phyloP scores from a whole-genome alignment of 106 monocot species.

The Dendrobium huoshanense region DNA sequence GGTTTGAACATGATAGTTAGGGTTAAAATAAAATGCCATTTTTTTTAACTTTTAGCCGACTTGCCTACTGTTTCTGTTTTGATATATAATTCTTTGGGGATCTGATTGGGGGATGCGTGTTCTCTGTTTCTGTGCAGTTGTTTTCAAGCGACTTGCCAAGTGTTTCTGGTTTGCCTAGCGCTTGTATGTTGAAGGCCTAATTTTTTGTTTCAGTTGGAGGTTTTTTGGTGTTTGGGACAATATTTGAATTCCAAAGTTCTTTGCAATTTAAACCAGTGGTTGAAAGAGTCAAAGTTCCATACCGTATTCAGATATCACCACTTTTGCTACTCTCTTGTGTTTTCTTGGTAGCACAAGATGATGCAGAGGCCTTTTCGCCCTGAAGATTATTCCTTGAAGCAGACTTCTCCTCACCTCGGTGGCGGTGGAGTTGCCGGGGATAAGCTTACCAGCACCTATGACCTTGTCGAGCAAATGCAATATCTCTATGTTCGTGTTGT shows the following conservation, averaged over 20 bases:
- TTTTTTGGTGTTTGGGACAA: not conserved
- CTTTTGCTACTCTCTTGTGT: not conserved
- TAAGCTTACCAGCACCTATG: conserved; percentile 59
- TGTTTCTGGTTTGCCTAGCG: not conserved
- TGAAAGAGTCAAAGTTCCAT: not conserved
- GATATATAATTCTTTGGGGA: not conserved
- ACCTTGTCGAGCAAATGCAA: conserved; percentile 71
- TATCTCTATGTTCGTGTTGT: conserved; percentile 76
- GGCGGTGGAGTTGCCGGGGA: conserved; percentile 27
- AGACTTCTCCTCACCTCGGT: conserved; percentile 27
- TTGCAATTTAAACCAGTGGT: not conserved
- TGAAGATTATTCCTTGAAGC: conserved; percentile 21
- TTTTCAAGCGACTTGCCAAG: not conserved
- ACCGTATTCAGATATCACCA: not conserved
- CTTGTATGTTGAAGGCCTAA: not conserved
- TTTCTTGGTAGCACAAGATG: not conserved
- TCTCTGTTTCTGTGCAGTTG: not conserved
- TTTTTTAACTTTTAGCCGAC: not conserved
- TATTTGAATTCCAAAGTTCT: not conserved
- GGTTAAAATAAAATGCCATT: not conserved
- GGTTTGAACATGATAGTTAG: not conserved
- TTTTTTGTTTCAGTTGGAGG: not conserved
- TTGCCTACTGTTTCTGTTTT: not conserved
- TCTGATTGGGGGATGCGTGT: not conserved
- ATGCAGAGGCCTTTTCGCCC: conserved; percentile 21